phyloP scores from a whole-genome alignment of 2,329 filamentous ascomycete genomes.

The Penicillium polonicum region DNA sequence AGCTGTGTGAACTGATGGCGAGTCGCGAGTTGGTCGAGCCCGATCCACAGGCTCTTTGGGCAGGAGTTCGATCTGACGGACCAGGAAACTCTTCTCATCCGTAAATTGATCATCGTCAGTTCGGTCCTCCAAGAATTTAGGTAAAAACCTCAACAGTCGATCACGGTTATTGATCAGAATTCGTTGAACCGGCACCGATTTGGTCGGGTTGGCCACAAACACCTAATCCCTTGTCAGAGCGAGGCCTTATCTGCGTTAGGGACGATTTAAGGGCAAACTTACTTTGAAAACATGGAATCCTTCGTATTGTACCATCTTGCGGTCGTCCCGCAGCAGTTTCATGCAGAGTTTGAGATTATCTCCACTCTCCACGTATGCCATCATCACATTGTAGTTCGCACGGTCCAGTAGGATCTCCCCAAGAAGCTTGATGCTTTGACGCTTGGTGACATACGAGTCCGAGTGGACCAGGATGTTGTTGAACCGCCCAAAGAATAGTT shows the following conservation, averaged over 20 bases:
- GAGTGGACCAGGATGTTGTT: conserved; percentile 85
- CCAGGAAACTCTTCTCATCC: conserved; percentile 94
- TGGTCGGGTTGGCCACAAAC: conserved; percentile 97
- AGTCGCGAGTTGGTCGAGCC: conserved; percentile 28
- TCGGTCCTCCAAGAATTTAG: conserved; percentile 87
- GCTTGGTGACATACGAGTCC: conserved; percentile 94
- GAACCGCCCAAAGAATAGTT: conserved; percentile 88
- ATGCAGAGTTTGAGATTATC: conserved; percentile 98
- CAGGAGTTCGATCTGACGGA: conserved; percentile 76
- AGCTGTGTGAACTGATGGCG: conserved; percentile 30
- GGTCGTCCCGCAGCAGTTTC: conserved; percentile 91
- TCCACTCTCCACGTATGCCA: conserved; percentile 88
- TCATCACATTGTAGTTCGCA: conserved; percentile 98
- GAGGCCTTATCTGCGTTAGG: background rate
- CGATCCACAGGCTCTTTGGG: conserved; percentile 45
- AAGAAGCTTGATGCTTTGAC: conserved; percentile 95
- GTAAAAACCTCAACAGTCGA: conserved; percentile 82
- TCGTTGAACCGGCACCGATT: conserved; percentile 91
- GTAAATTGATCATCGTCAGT: conserved; percentile 98
- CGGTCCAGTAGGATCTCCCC: conserved; percentile 92
- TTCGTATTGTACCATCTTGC: conserved; percentile 99
- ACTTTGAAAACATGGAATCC: conserved; percentile 98
- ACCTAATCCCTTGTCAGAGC: conserved; percentile 54
- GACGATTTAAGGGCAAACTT: conserved; percentile 12
- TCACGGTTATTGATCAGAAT: conserved; percentile 96